These are phyloP conservation scores for Torulaspora franciscae DNA, from an alignment of 805 yeast genomes.

Conservation along the genomic window DNA sequence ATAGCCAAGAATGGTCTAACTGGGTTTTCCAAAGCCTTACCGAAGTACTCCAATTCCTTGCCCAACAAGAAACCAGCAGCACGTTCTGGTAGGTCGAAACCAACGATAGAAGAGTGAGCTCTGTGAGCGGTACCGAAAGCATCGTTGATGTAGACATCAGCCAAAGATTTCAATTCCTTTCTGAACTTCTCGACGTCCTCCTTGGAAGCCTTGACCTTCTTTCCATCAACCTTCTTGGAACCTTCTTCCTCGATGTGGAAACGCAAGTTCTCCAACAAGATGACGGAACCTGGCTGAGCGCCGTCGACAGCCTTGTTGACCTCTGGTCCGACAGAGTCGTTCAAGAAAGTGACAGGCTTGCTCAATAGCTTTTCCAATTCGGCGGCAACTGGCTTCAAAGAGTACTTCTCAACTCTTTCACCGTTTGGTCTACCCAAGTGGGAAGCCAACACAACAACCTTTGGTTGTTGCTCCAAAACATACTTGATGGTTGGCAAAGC, in stretches of 20 bases:
- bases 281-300: constrained; percentile 73
- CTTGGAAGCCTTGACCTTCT: constrained; percentile 87
- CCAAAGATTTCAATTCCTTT: constrained; percentile 80
- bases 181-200: constrained; percentile 86
- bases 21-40: constrained; percentile 98
- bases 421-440: constrained; percentile 99
- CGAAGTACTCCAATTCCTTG: constrained; percentile 95
- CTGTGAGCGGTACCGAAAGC: constrained; percentile 99
- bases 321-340: constrained; percentile 89
- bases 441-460: constrained; percentile 87
- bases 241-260: constrained; percentile 98
- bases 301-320: constrained; percentile 74
- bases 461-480: constrained; percentile 87
- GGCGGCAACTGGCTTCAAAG: constrained; percentile 86
- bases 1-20: constrained; percentile 97
- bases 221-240: constrained; percentile 83
- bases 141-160: constrained; percentile 96
- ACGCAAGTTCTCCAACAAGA: constrained; percentile 94
- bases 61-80: constrained; percentile 99
- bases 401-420: constrained; percentile 76
- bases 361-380: constrained; percentile 79
- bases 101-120: constrained; percentile 99
- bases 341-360: constrained; percentile 71
- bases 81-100: constrained; percentile 89
- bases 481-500: constrained; percentile 98